These are phyloP conservation scores for Cyclotella baltica DNA, from an alignment of 108 stramenopile genomes.

Conservation along the genomic window DNA sequence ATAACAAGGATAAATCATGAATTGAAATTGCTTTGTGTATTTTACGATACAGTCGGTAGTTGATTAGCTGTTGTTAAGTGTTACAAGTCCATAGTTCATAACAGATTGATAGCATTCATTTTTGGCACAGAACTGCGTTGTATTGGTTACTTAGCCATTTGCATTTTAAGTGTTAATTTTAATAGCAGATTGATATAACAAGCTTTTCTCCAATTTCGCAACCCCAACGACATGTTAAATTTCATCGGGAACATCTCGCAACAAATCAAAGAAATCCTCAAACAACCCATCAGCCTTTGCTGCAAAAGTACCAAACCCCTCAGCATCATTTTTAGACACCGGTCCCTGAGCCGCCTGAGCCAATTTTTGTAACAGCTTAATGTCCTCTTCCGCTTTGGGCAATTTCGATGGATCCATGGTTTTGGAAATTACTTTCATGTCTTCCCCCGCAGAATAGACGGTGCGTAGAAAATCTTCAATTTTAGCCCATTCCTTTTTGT, in stretches of 20 bases:
- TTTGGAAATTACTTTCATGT: constrained; percentile 74
- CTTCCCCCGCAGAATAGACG: constrained; percentile 67
- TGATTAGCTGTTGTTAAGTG: neutral
- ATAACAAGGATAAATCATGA: constrained; percentile 58
- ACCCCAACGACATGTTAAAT: constrained; percentile 1
- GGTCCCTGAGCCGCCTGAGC: constrained; percentile 71
- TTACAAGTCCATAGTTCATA: no score
- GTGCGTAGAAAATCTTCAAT: constrained; percentile 69
- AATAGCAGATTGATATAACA: no score
- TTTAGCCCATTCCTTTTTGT: constrained; percentile 79
- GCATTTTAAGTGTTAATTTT: no score
- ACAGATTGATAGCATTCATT: no score
- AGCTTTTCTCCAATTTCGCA: no score
- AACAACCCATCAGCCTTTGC: constrained; percentile 57
- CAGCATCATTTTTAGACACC: constrained; percentile 59
- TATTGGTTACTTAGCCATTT: no score
- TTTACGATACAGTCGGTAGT: neutral
- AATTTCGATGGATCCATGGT: constrained; percentile 60
- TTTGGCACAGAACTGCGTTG: no score
- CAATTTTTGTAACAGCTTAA: constrained; percentile 66
- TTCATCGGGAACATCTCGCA: constrained; percentile 80
- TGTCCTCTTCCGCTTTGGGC: constrained; percentile 56
- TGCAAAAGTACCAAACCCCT: constrained; percentile 56
- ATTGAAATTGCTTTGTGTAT: neutral
- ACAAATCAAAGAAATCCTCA: constrained; percentile 70